These are phyloP conservation scores for Fimicolochytrium jonesii DNA, from an alignment of 192 early-diverging fungal genomes.

Conservation along the genomic window DNA sequence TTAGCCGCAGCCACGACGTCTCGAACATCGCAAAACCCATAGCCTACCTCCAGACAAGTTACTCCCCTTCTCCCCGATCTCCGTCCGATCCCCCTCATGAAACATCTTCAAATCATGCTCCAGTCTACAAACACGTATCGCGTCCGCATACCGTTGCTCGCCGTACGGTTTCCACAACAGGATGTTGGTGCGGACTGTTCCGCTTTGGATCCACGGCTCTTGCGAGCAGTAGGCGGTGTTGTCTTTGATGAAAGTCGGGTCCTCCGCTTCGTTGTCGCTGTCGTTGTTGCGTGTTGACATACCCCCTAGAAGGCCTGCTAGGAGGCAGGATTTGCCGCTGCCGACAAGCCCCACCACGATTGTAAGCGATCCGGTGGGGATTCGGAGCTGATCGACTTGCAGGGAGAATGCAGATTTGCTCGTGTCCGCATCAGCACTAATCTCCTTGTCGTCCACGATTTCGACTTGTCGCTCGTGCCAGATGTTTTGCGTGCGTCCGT, in stretches of 20 bases:
- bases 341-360: constrained; percentile 63
- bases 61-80: constrained; percentile 71
- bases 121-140: no score
- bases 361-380: constrained; percentile 48
- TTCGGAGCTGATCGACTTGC: constrained; percentile 37
- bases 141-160: constrained; percentile 4
- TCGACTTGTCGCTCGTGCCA: background rate
- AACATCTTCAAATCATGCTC: constrained; percentile 28
- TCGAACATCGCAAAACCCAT: constrained; percentile 45
- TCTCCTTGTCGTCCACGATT: background rate
- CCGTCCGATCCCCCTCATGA: constrained; percentile 28
- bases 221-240: constrained; percentile 43
- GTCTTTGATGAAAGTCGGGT: no score
- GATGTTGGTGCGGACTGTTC: constrained; percentile 33
- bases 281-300: no score
- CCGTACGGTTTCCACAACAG: constrained; percentile 15
- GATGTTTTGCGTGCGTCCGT: background rate
- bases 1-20: no score
- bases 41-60: constrained; percentile 91
- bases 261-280: no score
- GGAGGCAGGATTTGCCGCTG: constrained; percentile 59
- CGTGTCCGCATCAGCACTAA: background rate
- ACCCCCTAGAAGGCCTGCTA: constrained; percentile 51
- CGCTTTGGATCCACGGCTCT: constrained; percentile 31
- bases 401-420: constrained; percentile 10